Evolutionary conservation across 2,329 filamentous ascomycete genomes (phyloP).

Genomic region (Myotisia sp.): DNA sequence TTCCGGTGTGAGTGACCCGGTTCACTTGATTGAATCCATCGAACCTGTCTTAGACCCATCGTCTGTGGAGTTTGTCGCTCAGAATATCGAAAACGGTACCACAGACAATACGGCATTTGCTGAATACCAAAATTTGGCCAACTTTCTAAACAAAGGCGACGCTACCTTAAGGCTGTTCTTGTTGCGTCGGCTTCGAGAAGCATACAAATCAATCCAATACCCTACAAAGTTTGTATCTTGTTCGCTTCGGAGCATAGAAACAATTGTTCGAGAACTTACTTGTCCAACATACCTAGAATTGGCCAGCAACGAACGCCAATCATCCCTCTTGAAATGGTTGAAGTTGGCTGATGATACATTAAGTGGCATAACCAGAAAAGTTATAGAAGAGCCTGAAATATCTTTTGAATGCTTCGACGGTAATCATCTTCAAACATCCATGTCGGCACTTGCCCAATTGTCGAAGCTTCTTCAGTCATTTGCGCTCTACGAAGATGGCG

Average conservation of each 20-base stretch:
- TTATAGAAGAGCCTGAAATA: conserved; percentile 47
- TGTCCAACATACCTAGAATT: conserved; percentile 41
- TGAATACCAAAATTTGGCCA: conserved; percentile 54
- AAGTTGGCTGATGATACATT: conserved; percentile 67
- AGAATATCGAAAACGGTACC: background rate
- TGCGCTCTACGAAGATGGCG: conserved; percentile 68
- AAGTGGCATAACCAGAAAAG: conserved; percentile 53
- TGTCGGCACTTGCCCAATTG: conserved; percentile 56
- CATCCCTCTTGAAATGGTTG: conserved; percentile 59
- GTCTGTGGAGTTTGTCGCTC: conserved; percentile 18
- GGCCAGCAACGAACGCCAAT: conserved; percentile 49
- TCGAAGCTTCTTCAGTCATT: conserved; percentile 64
- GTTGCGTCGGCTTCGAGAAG: conserved; percentile 81
- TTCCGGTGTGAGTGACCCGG: conserved; percentile 63
- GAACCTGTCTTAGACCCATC: conserved; percentile 76
- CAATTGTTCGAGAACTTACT: conserved; percentile 58
- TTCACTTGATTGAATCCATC: conserved; percentile 75
- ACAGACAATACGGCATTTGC: background rate
- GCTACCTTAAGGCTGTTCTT: conserved; percentile 73
- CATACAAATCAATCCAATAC: conserved; percentile 75
- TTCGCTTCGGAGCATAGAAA: conserved; percentile 69
- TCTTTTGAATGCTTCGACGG: conserved; percentile 77
- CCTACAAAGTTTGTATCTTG: conserved; percentile 79
- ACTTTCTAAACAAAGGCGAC: conserved; percentile 68
- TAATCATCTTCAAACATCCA: conserved; percentile 58